phyloP scores from a whole-genome alignment of 2,329 filamentous ascomycete species.

The Colletotrichum gigasporum region DNA sequence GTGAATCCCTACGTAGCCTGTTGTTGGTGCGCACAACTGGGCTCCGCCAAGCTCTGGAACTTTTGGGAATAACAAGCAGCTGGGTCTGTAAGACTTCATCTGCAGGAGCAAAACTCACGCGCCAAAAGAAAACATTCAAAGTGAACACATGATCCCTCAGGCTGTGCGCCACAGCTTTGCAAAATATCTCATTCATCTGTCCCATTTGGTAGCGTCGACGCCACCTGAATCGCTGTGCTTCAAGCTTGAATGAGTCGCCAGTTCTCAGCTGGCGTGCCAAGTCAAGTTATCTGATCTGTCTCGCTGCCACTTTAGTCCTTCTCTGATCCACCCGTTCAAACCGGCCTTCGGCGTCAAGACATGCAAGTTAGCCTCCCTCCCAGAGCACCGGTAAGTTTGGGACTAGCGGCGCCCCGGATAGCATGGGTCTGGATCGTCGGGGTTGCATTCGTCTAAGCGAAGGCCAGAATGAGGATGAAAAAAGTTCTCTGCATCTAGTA shows the following conservation, averaged over 20 bases:
- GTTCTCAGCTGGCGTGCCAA: slow-evolving; percentile 8
- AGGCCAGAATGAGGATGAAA: not conserved
- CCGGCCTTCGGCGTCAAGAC: not conserved
- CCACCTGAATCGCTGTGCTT: not conserved
- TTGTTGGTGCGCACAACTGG: not conserved
- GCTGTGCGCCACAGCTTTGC: no score
- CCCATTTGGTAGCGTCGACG: not conserved
- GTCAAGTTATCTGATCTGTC: slow-evolving; percentile 22
- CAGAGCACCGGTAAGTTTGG: slow-evolving; percentile 4
- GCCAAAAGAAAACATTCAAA: no score
- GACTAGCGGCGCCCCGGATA: slow-evolving; percentile 3
- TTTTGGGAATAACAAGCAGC: not conserved
- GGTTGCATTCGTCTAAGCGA: slow-evolving; percentile 20
- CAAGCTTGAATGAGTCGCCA: not conserved
- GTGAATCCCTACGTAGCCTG: not conserved
- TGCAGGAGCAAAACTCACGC: no score
- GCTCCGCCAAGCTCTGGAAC: not conserved
- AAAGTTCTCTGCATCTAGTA: slow-evolving; percentile 13
- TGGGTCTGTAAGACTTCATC: not conserved
- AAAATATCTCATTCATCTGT: not conserved
- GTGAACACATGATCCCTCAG: no score
- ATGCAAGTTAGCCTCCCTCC: not conserved
- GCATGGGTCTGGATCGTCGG: slow-evolving; percentile 4
- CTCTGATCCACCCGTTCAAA: slow-evolving; percentile 23
- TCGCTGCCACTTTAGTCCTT: not conserved